phyloP scores from a whole-genome alignment of 2,329 filamentous ascomycete species.

The Nemania bipapillata region DNA sequence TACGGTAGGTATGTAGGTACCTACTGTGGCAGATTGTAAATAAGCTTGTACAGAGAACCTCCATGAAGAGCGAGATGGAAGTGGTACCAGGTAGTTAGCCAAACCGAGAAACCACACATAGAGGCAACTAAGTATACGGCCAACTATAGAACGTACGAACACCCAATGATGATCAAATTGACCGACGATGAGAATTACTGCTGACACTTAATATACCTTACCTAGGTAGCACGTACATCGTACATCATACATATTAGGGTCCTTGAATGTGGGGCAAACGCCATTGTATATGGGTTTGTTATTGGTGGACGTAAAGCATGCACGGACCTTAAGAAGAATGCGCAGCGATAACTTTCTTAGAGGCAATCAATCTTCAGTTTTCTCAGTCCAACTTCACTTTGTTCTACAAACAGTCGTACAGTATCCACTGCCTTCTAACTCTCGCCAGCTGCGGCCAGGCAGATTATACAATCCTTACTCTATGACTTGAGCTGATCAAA shows the following conservation, averaged over 20 bases:
- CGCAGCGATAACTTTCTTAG: not conserved
- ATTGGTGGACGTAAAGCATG: not conserved
- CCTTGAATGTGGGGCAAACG: not conserved
- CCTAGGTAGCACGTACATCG: too few species aligned
- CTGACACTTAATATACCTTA: too few species aligned
- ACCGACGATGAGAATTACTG: too few species aligned
- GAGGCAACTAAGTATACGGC: too few species aligned
- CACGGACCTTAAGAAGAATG: not conserved
- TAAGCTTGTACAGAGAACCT: too few species aligned
- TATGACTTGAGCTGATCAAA: conserved; percentile 45
- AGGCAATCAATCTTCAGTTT: conserved; percentile 29
- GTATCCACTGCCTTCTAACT: conserved; percentile 47
- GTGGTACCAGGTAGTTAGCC: too few species aligned
- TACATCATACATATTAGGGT: not conserved
- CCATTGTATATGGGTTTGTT: not conserved
- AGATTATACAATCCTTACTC: conserved; percentile 53
- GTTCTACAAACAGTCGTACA: conserved; percentile 34
- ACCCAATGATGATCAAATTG: too few species aligned
- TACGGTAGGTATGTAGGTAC: not conserved
- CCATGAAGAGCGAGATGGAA: too few species aligned
- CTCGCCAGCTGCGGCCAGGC: conserved; percentile 48
- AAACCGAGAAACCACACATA: too few species aligned
- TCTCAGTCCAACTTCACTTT: conserved; percentile 36
- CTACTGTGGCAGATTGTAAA: too few species aligned
- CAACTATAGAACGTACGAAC: too few species aligned